A percentile compares a stretch with the other conserved stretches of the same genome.
Evolutionary conservation across 2,329 filamentous ascomycete species (phyloP).

Genomic region (Ophiostoma australiae): DNA sequence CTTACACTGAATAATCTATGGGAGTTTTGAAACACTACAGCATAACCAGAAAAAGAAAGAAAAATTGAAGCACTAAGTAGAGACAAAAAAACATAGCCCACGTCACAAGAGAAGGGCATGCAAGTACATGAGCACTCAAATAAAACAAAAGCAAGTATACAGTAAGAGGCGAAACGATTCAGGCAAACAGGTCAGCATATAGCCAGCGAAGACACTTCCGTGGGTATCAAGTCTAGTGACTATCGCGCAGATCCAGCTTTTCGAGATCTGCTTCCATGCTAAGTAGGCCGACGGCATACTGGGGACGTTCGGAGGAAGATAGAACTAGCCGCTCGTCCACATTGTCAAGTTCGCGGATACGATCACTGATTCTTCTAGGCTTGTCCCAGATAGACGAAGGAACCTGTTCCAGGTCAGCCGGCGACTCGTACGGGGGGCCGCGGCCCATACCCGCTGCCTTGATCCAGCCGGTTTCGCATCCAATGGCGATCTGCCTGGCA

Average conservation of each 20-base stretch:
- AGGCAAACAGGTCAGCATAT: neutral
- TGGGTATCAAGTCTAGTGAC: neutral
- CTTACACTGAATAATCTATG: neutral
- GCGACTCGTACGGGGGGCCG: constrained; percentile 67
- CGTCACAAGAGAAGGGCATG: neutral
- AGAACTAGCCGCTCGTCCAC: constrained; percentile 50
- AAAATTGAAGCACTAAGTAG: neutral
- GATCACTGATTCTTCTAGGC: constrained; percentile 47
- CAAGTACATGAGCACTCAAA: neutral
- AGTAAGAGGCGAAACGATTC: neutral
- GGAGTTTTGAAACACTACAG: neutral
- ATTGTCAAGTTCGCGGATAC: constrained; percentile 45
- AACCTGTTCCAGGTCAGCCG: constrained; percentile 38
- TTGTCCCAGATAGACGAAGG: constrained; percentile 44
- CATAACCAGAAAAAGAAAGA: neutral
- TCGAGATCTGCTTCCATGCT: constrained; percentile 72
- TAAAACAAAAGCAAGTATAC: neutral
- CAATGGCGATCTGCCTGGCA: constrained; percentile 71
- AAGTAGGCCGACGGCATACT: constrained; percentile 74
- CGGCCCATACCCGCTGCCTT: constrained; percentile 66
- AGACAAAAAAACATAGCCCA: neutral
- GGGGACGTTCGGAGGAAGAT: constrained; percentile 58
- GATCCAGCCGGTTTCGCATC: constrained; percentile 80
- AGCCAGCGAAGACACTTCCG: neutral
- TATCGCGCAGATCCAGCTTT: constrained; percentile 47